phyloP scores from a whole-genome alignment of 2,329 filamentous ascomycete species.

The Penicillium sp. region DNA sequence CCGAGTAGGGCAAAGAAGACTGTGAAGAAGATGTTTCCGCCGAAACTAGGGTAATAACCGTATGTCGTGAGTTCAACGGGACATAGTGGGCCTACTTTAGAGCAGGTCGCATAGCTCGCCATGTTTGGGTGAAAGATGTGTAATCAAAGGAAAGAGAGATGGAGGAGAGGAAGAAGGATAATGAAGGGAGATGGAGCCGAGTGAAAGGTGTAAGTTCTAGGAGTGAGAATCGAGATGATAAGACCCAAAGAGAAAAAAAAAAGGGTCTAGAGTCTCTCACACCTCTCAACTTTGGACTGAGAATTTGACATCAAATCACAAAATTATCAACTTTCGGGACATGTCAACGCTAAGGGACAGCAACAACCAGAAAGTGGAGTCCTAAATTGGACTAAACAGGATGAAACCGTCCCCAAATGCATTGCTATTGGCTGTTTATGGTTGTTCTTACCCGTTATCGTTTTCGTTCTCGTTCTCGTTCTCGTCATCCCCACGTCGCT shows the following conservation, averaged over 20 bases:
- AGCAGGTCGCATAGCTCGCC: constrained; percentile 32
- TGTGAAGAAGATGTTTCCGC: constrained; percentile 54
- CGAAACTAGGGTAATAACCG: constrained; percentile 54
- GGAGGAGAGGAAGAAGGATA: background rate
- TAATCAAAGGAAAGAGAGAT: background rate
- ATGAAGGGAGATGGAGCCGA: background rate
- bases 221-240: background rate
- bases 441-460: constrained; percentile 26
- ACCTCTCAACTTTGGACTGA: too few species aligned
- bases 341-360: background rate
- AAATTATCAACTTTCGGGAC: background rate
- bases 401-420: background rate
- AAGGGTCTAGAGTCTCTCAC: background rate
- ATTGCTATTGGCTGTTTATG: constrained; percentile 18
- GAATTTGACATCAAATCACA: background rate
- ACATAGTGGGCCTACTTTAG: constrained; percentile 41
- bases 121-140: constrained; percentile 5
- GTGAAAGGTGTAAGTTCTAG: background rate
- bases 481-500: constrained; percentile 12
- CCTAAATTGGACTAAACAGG: background rate
- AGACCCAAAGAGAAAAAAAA: background rate
- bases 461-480: constrained; percentile 28
- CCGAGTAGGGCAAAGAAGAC: constrained; percentile 53
- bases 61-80: constrained; percentile 52
- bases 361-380: background rate